phyloP scores from a whole-genome alignment of 2,329 filamentous ascomycete genomes.

The Scopulariopsis brevicaulis region DNA sequence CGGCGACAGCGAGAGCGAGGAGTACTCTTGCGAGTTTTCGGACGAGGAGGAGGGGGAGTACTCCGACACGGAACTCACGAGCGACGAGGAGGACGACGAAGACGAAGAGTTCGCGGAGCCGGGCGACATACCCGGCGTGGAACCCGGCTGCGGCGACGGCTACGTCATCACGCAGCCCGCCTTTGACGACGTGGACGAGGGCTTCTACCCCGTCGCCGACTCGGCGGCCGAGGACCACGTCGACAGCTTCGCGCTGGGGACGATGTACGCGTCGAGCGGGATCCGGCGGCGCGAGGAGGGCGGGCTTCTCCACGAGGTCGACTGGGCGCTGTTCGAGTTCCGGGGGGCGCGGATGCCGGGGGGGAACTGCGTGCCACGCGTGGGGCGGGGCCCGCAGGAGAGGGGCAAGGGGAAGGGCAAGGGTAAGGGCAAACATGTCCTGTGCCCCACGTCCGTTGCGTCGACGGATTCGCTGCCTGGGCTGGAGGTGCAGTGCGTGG shows the following conservation, averaged over 20 bases:
- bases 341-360: slow-evolving; percentile 57
- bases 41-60: slow-evolving; percentile 30
- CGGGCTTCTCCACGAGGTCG: slow-evolving; percentile 77
- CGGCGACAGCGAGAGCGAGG: slow-evolving; percentile 33
- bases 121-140: slow-evolving; percentile 71
- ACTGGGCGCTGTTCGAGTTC: slow-evolving; percentile 88
- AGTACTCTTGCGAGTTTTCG: slow-evolving; percentile 50
- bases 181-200: slow-evolving; percentile 72
- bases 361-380: slow-evolving; percentile 54
- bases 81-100: slow-evolving; percentile 41
- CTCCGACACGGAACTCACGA: slow-evolving; percentile 39
- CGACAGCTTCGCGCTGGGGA: slow-evolving; percentile 67
- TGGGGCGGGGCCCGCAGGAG: slow-evolving; percentile 8
- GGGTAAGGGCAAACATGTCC: slow-evolving; percentile 14
- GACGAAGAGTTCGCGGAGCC: slow-evolving; percentile 44
- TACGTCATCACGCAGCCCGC: slow-evolving; percentile 86
- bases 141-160: slow-evolving; percentile 61
- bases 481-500: slow-evolving; percentile 75
- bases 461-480: slow-evolving; percentile 55
- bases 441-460: slow-evolving; percentile 47
- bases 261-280: slow-evolving; percentile 82
- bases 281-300: slow-evolving; percentile 65
- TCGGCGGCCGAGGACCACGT: slow-evolving; percentile 73
- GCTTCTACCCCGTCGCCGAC: slow-evolving; percentile 66
- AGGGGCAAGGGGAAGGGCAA: slow-evolving; percentile 9